phyloP scores from a whole-genome alignment of 1,284 basidiomycete genomes.

The Grifola frondosa region DNA sequence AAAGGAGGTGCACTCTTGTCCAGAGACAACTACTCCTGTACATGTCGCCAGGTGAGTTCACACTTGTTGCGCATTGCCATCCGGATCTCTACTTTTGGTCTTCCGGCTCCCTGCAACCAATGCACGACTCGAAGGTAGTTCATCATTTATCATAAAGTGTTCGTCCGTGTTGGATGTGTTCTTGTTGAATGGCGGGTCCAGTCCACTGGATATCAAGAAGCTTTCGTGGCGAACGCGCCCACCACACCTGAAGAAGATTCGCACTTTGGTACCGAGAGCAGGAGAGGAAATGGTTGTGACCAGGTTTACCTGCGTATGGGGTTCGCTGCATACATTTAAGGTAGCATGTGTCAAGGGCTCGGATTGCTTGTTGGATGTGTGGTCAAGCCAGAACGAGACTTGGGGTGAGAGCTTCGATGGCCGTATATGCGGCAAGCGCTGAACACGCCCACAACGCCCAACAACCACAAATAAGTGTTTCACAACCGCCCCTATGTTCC shows the following conservation, averaged over 20 bases:
- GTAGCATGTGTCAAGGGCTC: constrained; percentile 17
- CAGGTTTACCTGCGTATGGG: constrained; percentile 25
- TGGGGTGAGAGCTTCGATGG: constrained; percentile 16
- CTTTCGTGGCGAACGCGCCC: constrained; percentile 23
- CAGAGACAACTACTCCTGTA: no score
- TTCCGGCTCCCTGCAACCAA: constrained; percentile 12
- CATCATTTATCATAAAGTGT: constrained; percentile 11
- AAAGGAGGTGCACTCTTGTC: no score
- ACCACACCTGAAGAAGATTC: constrained; percentile 12
- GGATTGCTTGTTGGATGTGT: constrained; percentile 24
- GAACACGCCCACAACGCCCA: no score
- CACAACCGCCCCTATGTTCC: no score
- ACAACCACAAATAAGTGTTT: no score
- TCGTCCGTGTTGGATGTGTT: constrained; percentile 10
- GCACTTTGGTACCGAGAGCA: constrained; percentile 14
- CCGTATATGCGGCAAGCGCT: background rate
- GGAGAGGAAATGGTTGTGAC: constrained; percentile 20
- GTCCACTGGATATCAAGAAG: constrained; percentile 18
- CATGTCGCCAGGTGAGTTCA: no score
- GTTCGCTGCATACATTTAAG: constrained; percentile 22
- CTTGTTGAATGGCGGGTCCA: constrained; percentile 9
- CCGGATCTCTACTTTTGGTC: no score
- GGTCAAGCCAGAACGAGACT: constrained; percentile 26
- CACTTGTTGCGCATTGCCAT: no score
- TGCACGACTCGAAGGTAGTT: constrained; percentile 2